phyloP scores from a whole-genome alignment of 2,329 filamentous ascomycete species.

The Botrytis deweyae region DNA sequence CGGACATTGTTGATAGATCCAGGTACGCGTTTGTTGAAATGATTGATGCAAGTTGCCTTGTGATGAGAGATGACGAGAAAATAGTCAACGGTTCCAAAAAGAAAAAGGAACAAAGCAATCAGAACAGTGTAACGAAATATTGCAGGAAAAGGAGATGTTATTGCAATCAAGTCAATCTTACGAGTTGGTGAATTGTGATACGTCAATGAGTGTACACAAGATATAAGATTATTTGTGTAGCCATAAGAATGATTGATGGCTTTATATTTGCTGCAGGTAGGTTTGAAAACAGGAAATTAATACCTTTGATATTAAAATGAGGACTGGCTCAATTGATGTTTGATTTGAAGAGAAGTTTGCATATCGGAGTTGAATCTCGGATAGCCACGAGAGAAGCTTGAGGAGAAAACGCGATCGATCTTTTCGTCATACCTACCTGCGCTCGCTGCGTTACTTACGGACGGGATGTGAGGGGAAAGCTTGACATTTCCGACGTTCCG shows the following conservation, averaged over 20 bases:
- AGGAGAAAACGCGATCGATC: constrained; percentile 15
- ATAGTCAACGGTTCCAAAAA: not conserved
- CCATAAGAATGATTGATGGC: constrained; percentile 7
- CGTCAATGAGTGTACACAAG: not conserved
- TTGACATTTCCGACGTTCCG: constrained; percentile 15
- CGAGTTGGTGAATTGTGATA: not conserved
- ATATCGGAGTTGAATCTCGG: not conserved
- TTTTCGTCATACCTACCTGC: constrained; percentile 1
- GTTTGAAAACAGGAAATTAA: not conserved
- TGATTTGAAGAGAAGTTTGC: not conserved
- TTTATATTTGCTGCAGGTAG: not conserved
- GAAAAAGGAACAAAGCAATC: constrained; percentile 12
- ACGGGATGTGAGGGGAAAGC: not conserved
- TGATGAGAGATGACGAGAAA: constrained; percentile 4
- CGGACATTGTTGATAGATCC: constrained; percentile 9
- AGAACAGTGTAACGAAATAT: constrained; percentile 1
- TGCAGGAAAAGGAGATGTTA: not conserved
- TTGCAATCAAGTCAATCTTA: constrained; percentile 2
- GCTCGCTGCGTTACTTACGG: not conserved
- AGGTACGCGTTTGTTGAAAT: not conserved
- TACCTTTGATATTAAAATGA: not conserved
- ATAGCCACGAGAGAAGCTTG: constrained; percentile 6
- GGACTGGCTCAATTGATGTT: not conserved
- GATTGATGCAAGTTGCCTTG: constrained; percentile 11
- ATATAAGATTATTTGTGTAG: constrained; percentile 6